Conservation (phyloP, 495 filamentous ascomycete species). For the Neurospora sp. region DNA sequence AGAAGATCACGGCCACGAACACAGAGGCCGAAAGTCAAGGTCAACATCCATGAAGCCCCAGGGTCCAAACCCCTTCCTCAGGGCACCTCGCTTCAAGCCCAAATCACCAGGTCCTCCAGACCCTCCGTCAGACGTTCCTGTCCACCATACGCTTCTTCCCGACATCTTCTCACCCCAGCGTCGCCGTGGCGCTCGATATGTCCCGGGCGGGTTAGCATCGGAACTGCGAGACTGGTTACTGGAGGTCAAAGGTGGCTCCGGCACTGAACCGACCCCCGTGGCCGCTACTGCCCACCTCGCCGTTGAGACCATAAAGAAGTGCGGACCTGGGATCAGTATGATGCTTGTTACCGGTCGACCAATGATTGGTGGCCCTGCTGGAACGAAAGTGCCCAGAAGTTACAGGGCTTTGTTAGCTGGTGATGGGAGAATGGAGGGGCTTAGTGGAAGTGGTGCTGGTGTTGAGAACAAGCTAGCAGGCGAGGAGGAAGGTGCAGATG, state of each 20-base stretch:
- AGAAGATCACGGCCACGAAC: slow-evolving; percentile 7
- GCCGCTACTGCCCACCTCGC: slow-evolving; percentile 9
- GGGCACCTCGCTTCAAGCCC: slow-evolving; percentile 33
- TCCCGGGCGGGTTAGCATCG: slow-evolving; percentile 32
- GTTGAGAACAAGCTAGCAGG: background rate
- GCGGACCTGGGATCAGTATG: slow-evolving; percentile 7
- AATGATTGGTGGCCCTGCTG: background rate
- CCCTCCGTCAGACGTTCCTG: background rate
- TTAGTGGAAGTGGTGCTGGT: background rate
- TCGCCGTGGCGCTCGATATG: slow-evolving; percentile 20
- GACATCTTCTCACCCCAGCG: slow-evolving; percentile 36
- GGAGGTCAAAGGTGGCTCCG: slow-evolving; percentile 25
- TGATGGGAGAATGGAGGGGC: slow-evolving; percentile 15
- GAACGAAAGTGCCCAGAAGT: background rate
- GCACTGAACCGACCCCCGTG: slow-evolving; percentile 2
- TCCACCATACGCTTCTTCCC: slow-evolving; percentile 9
- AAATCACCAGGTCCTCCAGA: slow-evolving; percentile 21
- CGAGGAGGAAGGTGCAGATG: slow-evolving; percentile 10
- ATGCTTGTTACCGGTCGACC: slow-evolving; percentile 9
- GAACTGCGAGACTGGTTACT: slow-evolving; percentile 38
- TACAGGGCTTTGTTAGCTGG: slow-evolving; percentile 27
- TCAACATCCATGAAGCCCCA: background rate
- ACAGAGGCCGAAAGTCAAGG: background rate
- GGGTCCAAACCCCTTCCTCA: slow-evolving; percentile 22
- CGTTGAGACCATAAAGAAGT: slow-evolving; percentile 13